Percentiles rank a stretch among this genome's conserved stretches.
phyloP scores from a whole-genome alignment of 176 grass and related monocot genomes.

The Saccharum officinarum region DNA sequence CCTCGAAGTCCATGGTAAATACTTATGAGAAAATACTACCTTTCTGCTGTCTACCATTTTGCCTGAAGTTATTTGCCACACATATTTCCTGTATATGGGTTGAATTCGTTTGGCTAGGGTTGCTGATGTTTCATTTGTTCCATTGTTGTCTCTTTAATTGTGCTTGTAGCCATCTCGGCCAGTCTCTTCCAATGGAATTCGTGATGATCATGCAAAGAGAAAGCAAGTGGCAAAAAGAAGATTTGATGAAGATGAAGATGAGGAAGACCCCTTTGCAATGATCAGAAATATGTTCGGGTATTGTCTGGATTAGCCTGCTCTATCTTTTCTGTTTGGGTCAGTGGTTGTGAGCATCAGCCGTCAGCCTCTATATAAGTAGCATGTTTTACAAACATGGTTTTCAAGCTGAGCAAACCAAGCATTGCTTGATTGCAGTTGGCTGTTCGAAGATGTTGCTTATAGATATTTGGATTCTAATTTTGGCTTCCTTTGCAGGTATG shows the following conservation, averaged over 20 bases:
- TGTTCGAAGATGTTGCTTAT: conserved; percentile 5
- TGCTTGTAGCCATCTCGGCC: conserved; percentile 49
- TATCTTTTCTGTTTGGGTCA: neutral
- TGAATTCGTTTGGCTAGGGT: neutral
- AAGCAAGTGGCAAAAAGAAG: conserved; percentile 45
- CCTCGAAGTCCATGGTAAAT: conserved; percentile 58
- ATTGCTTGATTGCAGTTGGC: neutral
- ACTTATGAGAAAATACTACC: neutral
- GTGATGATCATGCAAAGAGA: conserved; percentile 54
- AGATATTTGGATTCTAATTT: conserved; percentile 15
- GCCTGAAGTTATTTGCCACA: neutral
- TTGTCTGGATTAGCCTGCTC: conserved; percentile 23
- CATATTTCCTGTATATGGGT: neutral
- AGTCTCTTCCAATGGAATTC: conserved; percentile 42
- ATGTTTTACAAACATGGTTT: neutral
- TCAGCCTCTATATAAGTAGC: neutral
- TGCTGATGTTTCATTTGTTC: neutral
- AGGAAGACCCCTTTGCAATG: conserved; percentile 60
- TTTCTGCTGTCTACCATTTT: neutral
- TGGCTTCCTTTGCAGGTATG: conserved; percentile 61
- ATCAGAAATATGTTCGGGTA: conserved; percentile 84
- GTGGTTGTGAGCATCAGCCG: neutral
- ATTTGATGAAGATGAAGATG: conserved; percentile 71
- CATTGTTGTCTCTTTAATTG: neutral
- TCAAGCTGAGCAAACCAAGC: neutral